These are phyloP conservation scores for Lachnellula suecica DNA, from an alignment of 2,329 filamentous ascomycete species.

Conservation along the genomic window DNA sequence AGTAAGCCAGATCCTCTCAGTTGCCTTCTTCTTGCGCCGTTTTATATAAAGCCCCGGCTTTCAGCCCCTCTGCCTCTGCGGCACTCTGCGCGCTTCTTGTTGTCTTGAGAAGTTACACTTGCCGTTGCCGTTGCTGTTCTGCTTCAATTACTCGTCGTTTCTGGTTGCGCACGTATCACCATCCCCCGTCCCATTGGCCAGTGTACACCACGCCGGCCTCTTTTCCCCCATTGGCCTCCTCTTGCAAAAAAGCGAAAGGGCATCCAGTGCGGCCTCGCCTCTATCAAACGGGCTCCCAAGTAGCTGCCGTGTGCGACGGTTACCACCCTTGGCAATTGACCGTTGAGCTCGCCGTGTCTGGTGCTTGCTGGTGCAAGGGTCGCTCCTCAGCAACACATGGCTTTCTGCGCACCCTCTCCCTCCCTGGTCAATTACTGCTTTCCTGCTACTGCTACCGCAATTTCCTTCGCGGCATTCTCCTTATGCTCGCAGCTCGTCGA, in stretches of 20 bases:
- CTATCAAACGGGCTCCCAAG: not conserved
- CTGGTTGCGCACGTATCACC: conserved; percentile 1
- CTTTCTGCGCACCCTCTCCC: not conserved
- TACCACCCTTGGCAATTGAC: not conserved
- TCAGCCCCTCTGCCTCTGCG: not conserved
- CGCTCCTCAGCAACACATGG: not conserved
- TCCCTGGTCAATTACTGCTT: not conserved
- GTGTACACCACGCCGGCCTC: conserved; percentile 4
- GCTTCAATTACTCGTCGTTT: not conserved
- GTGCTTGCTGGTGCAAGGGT: conserved; percentile 5
- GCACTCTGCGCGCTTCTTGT: not conserved
- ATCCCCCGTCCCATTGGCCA: conserved; percentile 1
- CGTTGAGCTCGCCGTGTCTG: not conserved
- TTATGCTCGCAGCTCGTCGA: not conserved
- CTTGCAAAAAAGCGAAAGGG: not conserved
- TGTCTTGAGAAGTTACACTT: not conserved
- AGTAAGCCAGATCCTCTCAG: conserved; percentile 20
- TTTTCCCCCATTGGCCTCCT: conserved; percentile 6
- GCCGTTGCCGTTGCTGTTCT: not conserved
- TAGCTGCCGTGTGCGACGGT: conserved; percentile 8
- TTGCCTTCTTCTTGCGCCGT: conserved; percentile 1
- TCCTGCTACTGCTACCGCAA: conserved; percentile 8
- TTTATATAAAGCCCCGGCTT: conserved; percentile 8
- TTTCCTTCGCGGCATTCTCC: conserved; percentile 8
- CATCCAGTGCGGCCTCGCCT: conserved; percentile 3